Evolutionary conservation across 2,329 filamentous ascomycete genomes (phyloP).

Genomic region (Exophiala sp.): DNA sequence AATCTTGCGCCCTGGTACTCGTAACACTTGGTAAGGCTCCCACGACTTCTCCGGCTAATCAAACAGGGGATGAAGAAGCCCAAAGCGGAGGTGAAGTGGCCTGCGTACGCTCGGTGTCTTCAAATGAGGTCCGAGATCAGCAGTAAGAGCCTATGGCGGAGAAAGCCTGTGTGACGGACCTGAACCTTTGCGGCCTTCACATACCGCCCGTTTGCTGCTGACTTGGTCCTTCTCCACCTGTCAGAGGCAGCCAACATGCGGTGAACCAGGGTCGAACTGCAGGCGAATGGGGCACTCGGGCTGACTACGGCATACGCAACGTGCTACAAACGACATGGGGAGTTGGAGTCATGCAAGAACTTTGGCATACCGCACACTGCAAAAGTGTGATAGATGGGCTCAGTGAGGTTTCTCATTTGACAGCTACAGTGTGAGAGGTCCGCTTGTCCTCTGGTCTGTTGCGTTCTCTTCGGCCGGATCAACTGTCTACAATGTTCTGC

Average conservation of each 20-base stretch:
- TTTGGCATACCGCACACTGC: not conserved
- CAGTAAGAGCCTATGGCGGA: conserved; percentile 6
- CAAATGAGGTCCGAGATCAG: conserved; percentile 1
- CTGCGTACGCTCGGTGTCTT: not conserved
- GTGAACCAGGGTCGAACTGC: conserved; percentile 8
- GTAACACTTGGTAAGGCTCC: not conserved
- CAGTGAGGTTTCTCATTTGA: conserved; percentile 14
- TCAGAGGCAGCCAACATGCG: conserved; percentile 21
- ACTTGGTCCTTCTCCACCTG: conserved; percentile 13
- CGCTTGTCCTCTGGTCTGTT: conserved; percentile 13
- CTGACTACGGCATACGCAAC: not conserved
- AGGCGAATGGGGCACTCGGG: not conserved
- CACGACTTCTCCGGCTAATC: not conserved
- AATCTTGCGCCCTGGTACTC: conserved; percentile 5
- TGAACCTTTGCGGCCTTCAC: conserved; percentile 2
- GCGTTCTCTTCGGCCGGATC: conserved; percentile 1
- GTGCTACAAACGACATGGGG: not conserved
- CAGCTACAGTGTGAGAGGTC: conserved; percentile 10
- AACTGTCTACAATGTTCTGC: conserved; percentile 4
- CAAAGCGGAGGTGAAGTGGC: not conserved
- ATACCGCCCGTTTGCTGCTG: conserved; percentile 21
- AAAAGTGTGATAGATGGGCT: too few species aligned
- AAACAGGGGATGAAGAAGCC: not conserved
- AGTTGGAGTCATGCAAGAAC: not conserved
- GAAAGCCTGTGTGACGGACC: conserved; percentile 1